These are phyloP conservation scores for Blastomyces percursus DNA, from an alignment of 2,329 filamentous ascomycete genomes.

Conservation along the genomic window DNA sequence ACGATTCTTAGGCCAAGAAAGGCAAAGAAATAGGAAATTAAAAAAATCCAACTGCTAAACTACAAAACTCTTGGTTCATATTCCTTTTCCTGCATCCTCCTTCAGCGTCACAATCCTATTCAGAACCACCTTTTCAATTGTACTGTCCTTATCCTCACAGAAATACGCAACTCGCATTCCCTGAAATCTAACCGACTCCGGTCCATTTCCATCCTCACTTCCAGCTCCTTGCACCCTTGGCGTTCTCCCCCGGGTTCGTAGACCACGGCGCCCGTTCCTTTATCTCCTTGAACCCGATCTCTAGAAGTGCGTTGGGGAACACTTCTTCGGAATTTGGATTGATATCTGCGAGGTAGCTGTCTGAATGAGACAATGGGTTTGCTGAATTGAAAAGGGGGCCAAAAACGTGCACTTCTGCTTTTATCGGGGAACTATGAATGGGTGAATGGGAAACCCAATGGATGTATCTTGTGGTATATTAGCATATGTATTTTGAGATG, in stretches of 20 bases:
- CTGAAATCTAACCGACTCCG: constrained; percentile 78
- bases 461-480: constrained; percentile 36
- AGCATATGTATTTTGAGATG: background rate
- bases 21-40: no score
- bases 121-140: constrained; percentile 67
- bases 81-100: constrained; percentile 50
- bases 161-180: constrained; percentile 77
- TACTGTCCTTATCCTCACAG: constrained; percentile 64
- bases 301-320: constrained; percentile 67
- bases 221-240: no score
- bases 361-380: constrained; percentile 64
- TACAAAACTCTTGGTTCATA: background rate
- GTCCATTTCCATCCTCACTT: constrained; percentile 39
- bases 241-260: constrained; percentile 58
- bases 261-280: constrained; percentile 67
- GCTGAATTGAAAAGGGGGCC: constrained; percentile 77
- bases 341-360: constrained; percentile 72
- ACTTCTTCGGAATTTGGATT: constrained; percentile 74
- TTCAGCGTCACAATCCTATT: constrained; percentile 90
- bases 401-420: constrained; percentile 65
- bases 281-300: constrained; percentile 73
- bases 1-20: background rate
- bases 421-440: constrained; percentile 47
- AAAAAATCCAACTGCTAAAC: no score
- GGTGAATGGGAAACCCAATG: constrained; percentile 75